These are phyloP conservation scores for Lindgomyces ingoldianus DNA, from an alignment of 495 filamentous ascomycete species.

Conservation along the genomic window DNA sequence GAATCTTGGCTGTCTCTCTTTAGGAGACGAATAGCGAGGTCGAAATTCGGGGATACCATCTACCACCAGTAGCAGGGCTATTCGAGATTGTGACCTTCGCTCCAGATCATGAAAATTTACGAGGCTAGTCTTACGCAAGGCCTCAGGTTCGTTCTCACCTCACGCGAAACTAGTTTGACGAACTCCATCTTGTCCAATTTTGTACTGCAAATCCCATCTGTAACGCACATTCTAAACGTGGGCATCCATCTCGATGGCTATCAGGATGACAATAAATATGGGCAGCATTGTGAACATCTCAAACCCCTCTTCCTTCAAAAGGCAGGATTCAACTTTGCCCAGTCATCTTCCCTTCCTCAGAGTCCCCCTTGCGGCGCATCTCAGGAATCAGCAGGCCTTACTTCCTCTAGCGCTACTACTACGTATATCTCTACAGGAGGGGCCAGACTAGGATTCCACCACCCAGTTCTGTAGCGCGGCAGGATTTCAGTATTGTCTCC, in stretches of 20 bases:
- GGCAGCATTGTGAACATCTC: constrained; percentile 1
- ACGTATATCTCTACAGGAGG: constrained; percentile 15
- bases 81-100: constrained; percentile 2
- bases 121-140: constrained; percentile 25
- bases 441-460: neutral
- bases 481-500: too few relatives aligned
- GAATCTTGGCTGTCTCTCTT: constrained; percentile 9
- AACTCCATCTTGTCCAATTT: constrained; percentile 13
- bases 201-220: constrained; percentile 25
- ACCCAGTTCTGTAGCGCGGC: neutral
- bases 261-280: constrained; percentile 13
- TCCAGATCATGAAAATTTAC: constrained; percentile 13
- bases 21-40: constrained; percentile 7
- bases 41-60: constrained; percentile 9
- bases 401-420: neutral
- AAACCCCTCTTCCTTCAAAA: constrained; percentile 24
- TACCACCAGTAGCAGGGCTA: constrained; percentile 7
- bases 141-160: constrained; percentile 1
- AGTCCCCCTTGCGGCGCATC: constrained; percentile 9
- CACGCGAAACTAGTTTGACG: constrained; percentile 11
- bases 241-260: constrained; percentile 23
- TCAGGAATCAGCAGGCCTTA: too few relatives aligned
- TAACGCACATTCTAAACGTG: constrained; percentile 33
- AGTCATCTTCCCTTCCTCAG: constrained; percentile 4
- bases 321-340: constrained; percentile 12